Base-by-base conservation (phyloP, 768 basidiomycete species). In the Pholiota conissans region DNA sequence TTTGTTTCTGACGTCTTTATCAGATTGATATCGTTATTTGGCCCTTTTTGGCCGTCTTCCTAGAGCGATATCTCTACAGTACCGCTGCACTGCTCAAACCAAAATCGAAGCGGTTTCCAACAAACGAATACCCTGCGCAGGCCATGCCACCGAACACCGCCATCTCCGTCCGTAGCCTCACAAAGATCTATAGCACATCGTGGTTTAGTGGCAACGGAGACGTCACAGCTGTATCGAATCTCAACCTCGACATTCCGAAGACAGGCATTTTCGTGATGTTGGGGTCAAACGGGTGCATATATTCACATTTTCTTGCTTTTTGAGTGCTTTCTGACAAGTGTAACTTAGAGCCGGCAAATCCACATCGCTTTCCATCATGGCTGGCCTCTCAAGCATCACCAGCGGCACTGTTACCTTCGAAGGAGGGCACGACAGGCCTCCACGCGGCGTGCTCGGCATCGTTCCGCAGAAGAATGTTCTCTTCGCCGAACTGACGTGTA, bases 401-500 rank as follows among this genome's bases (percentile, higher is more conserved):
- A 71, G 77, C 22, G 91, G 91, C 26, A 72, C 76, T 2, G 74
- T 92, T n/a, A 72, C 76, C 2, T 82, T 80, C 55, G 83, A 82
- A 60, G 85, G 84, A 35, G 84, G 83, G 0, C 68, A 73, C 16
- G 65, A 77, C 39, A 76, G 74, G 14, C 86, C 87, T 5, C 76
- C 86, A 3, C 83, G 82, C 0, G 89, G 89, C 6, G 81, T 81
- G 0, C 71, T 93, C 20, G 90, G 90, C 1, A 86, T 93, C 54
- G 89, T 90, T 0, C 89, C 90, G 0, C 90, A 91, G 72, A 91
- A 89, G 74, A 92, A 92, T 62, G 90, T 93, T 9, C 76, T 93
- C 1, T 90, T 91, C 67, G 82, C 88, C 0, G 89, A 91, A 56
- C 73, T 93, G 10, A 80, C 86, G 1, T 91, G 89, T 65, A 74